These are phyloP conservation scores for Ophiostoma angusticollis DNA, from an alignment of 2,329 filamentous ascomycete genomes.

Conservation along the genomic window DNA sequence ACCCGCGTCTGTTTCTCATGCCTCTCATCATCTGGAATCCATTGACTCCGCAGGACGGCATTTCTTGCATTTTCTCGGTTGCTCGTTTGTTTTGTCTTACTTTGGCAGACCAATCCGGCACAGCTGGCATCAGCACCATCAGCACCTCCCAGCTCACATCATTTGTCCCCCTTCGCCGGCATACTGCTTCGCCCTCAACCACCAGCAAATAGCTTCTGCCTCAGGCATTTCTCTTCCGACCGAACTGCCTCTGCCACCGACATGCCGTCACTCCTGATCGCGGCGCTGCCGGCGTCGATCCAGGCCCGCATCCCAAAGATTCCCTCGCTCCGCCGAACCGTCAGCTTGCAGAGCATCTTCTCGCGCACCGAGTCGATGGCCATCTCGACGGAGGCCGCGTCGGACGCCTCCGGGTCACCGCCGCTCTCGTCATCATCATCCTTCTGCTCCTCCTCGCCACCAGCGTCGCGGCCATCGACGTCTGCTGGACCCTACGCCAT, in stretches of 20 bases:
- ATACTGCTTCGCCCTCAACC: no score
- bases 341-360: slow-evolving; percentile 6
- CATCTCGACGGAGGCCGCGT: background rate
- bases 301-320: slow-evolving; percentile 15
- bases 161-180: no score
- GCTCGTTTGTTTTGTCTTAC: no score
- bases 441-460: slow-evolving; percentile 7
- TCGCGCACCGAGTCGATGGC: slow-evolving; percentile 7
- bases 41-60: no score
- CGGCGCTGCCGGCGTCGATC: slow-evolving; percentile 16
- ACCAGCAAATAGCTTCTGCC: no score
- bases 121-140: no score
- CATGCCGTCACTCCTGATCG: slow-evolving; percentile 12
- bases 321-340: slow-evolving; percentile 10
- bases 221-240: no score
- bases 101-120: no score
- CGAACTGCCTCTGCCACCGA: background rate
- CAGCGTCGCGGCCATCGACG: slow-evolving; percentile 7
- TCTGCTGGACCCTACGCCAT: slow-evolving; percentile 1
- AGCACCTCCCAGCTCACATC: no score
- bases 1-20: no score
- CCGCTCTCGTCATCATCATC: background rate
- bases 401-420: background rate
- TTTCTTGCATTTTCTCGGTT: no score
- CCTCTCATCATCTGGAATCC: no score